Evolutionary conservation across 139 green algal genomes (phyloP), one percentile per base, ranked within the genome.

Genomic region (Micromonas pusilla): DNA sequence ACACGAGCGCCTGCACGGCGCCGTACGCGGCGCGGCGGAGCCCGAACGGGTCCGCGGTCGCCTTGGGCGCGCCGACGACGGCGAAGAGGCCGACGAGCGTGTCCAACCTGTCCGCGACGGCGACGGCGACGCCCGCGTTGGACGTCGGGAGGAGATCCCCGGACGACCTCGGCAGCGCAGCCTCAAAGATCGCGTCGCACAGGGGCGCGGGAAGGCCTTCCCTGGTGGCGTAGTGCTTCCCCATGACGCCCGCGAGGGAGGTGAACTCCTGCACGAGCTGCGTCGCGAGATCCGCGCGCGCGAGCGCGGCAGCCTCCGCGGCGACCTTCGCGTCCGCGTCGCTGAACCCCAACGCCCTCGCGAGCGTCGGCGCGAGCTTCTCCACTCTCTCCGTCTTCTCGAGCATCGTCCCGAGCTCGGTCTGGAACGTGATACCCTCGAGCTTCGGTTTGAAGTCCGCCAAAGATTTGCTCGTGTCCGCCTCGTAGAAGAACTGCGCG

Each of bases 251-350:
- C 26, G 95, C 96, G 37, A 99, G 88, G 3, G 88, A 88, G 0
- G 95, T 98, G 89, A 99, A 97, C 81, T 99, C 96, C 33, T 85
- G 97, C 9, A 98, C 96, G 26, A 93, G 91, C 6, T 80, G 79
- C 0, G 92, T 97, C 0, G 92, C 94, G 32, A 98, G 88, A 83
- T 98, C 96, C 19, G 91, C 91, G 60, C 90, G 91, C 32, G 85
- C 86, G n/a, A 98, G 86, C 9, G 76, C 62, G 3, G 91, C 90
- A 20, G 94, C 94, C 45, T 85, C 54, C 23, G 63, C 19, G 0
- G 89, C 88, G 25, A 67, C n/a, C 9, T 2, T 30, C 21, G 73
- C 70, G 5, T 60, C 78, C 5, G 25, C 19, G 45, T 36, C 73
- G 19, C 65, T 28, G 64, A 91, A 66, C 19, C 83, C 83, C 33